These are phyloP conservation scores for Ceratobasidium theobromae DNA, from an alignment of 1,284 basidiomycete species.

Conservation along the genomic window DNA sequence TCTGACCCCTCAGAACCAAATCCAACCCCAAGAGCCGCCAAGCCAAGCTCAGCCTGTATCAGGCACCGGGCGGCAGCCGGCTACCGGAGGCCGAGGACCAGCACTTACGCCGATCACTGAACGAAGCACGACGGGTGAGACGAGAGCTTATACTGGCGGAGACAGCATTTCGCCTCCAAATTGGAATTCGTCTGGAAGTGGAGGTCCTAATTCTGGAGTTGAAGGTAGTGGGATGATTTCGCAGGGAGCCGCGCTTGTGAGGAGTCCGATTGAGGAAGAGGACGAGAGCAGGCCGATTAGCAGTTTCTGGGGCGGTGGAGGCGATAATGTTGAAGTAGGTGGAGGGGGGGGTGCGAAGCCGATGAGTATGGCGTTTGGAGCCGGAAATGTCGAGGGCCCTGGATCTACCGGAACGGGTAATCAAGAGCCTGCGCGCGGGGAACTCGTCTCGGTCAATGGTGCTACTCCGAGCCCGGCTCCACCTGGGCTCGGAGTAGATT, in stretches of 20 bases:
- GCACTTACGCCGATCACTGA: conserved; percentile 54
- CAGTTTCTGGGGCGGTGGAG: neutral
- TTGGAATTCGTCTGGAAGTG: conserved; percentile 34
- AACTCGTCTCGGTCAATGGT: neutral
- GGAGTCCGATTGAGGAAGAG: conserved; percentile 29
- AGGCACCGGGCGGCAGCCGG: conserved; percentile 38
- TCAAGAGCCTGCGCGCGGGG: neutral
- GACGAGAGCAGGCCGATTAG: conserved; percentile 4
- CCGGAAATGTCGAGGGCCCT: conserved; percentile 17
- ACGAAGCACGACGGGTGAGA: conserved; percentile 44
- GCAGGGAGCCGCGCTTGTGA: conserved; percentile 1
- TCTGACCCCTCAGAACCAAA: conserved; percentile 28
- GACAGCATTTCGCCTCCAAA: conserved; percentile 36
- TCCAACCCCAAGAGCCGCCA: conserved; percentile 19
- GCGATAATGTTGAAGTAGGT: neutral
- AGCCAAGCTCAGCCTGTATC: conserved; percentile 39
- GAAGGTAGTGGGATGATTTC: neutral
- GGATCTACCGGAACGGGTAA: conserved; percentile 1
- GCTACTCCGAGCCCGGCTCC: neutral
- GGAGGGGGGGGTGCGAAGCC: conserved; percentile 1
- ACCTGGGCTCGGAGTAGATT: neutral
- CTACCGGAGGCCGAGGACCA: conserved; percentile 29
- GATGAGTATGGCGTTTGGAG: conserved; percentile 29
- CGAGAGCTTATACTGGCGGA: conserved; percentile 34
- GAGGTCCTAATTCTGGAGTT: neutral